Percentiles rank a stretch among this genome's conserved stretches.
phyloP scores from a whole-genome alignment of 1,284 basidiomycete genomes.

The Inonotus hispidus region DNA sequence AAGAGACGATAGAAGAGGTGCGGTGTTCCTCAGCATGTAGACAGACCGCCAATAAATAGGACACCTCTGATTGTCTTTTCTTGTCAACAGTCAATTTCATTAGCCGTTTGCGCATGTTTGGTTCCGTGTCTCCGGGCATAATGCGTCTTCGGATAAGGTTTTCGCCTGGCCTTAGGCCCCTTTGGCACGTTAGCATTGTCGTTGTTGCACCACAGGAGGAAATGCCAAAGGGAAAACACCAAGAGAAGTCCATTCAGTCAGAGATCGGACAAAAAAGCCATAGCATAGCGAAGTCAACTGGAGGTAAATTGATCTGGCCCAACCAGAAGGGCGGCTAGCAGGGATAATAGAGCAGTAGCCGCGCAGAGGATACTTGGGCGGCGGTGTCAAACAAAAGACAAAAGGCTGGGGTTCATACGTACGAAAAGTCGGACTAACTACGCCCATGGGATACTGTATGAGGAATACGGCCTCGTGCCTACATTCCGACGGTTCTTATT shows the following conservation, averaged over 20 bases:
- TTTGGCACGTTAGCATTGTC: conserved; percentile 2
- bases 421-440: not conserved
- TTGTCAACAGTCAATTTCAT: not conserved
- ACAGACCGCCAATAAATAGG: conserved; percentile 8
- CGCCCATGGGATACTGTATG: not conserved
- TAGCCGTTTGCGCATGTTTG: conserved; percentile 1
- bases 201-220: not conserved
- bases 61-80: conserved; percentile 10
- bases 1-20: not conserved
- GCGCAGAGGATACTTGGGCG: not conserved
- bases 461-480: conserved; percentile 9
- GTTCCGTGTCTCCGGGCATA: conserved; percentile 2
- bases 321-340: not conserved
- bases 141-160: not conserved
- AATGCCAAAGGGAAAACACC: not conserved
- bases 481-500: conserved; percentile 13
- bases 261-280: conserved; percentile 15
- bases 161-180: not conserved
- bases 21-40: not conserved
- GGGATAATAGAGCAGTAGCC: conserved; percentile 12
- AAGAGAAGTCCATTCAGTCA: not conserved
- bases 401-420: conserved; percentile 6
- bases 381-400: conserved; percentile 14
- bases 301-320: not conserved
- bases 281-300: conserved; percentile 4